These are phyloP conservation scores for Cladobotryum protrusum DNA, from an alignment of 2,329 filamentous ascomycete species.

Conservation along the genomic window DNA sequence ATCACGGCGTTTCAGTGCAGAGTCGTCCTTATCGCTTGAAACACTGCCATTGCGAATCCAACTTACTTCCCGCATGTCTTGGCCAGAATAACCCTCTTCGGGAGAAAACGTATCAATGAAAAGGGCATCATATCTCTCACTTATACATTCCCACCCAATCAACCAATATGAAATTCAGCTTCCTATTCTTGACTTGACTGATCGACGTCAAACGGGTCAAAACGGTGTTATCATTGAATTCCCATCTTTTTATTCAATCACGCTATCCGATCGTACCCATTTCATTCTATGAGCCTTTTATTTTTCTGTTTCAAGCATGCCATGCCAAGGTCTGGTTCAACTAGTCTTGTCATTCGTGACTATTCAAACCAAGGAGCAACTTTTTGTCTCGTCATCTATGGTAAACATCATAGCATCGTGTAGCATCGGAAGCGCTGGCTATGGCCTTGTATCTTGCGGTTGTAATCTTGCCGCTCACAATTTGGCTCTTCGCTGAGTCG, in stretches of 20 bases:
- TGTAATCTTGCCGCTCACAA: constrained; percentile 1
- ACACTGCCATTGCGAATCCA: background rate
- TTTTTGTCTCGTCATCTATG: constrained; percentile 7
- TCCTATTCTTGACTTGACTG: too few relatives aligned
- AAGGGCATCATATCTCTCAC: constrained; percentile 1
- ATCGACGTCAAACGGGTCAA: constrained; percentile 1
- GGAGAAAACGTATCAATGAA: constrained; percentile 8
- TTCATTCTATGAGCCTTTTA: background rate
- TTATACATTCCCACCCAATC: too few relatives aligned
- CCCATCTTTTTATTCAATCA: too few relatives aligned
- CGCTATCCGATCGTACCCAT: background rate
- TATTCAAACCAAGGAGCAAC: constrained; percentile 4
- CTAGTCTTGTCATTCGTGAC: background rate
- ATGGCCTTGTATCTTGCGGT: constrained; percentile 3
- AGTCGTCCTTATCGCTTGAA: background rate
- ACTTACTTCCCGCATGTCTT: background rate
- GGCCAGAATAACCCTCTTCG: constrained; percentile 2
- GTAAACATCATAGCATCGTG: constrained; percentile 9
- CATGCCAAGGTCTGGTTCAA: background rate
- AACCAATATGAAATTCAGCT: too few relatives aligned
- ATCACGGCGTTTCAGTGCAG: background rate
- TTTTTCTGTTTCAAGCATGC: too few relatives aligned
- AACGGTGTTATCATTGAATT: background rate
- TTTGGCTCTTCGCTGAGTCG: background rate
- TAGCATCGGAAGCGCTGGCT: constrained; percentile 7